Evolutionary conservation across 2,329 filamentous ascomycete genomes (phyloP).

Genomic region (Juglanconis sp.): DNA sequence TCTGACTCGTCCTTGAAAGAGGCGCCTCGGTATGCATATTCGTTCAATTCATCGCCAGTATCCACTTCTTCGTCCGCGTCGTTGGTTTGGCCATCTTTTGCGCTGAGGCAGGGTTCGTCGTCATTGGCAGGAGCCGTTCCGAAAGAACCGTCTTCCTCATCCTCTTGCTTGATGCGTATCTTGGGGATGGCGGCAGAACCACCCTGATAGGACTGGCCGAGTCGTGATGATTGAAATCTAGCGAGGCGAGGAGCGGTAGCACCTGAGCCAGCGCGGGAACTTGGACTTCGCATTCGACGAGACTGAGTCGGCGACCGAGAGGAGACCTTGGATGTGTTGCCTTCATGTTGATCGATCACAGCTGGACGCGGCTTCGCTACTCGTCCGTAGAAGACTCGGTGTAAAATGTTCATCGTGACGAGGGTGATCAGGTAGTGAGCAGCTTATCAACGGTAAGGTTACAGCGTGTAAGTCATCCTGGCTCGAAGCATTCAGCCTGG

Average conservation of each 20-base stretch:
- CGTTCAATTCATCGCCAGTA: not conserved
- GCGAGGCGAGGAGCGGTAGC: not conserved
- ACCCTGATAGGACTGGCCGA: not conserved
- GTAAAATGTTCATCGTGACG: not conserved
- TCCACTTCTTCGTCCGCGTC: not conserved
- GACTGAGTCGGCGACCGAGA: not conserved
- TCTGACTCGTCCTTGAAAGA: not conserved
- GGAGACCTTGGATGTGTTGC: not conserved
- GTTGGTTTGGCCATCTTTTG: not conserved
- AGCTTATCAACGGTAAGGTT: not conserved
- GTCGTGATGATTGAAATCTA: not conserved
- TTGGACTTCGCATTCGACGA: not conserved
- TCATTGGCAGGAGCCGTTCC: not conserved
- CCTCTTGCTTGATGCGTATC: constrained; percentile 13
- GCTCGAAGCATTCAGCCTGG: too few species aligned
- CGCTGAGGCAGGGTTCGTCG: not conserved
- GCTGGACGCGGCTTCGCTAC: constrained; percentile 2
- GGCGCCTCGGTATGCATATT: not conserved
- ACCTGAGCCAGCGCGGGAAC: not conserved
- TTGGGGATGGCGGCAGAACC: not conserved
- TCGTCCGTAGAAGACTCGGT: not conserved
- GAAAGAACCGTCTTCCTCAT: not conserved
- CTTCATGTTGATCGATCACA: not conserved
- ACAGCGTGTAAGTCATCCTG: not conserved
- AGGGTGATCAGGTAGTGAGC: not conserved